A percentile compares a stretch with the other conserved stretches of the same genome.
Evolutionary conservation across 2,329 filamentous ascomycete genomes (phyloP).

Genomic region (Orbilia javanica): DNA sequence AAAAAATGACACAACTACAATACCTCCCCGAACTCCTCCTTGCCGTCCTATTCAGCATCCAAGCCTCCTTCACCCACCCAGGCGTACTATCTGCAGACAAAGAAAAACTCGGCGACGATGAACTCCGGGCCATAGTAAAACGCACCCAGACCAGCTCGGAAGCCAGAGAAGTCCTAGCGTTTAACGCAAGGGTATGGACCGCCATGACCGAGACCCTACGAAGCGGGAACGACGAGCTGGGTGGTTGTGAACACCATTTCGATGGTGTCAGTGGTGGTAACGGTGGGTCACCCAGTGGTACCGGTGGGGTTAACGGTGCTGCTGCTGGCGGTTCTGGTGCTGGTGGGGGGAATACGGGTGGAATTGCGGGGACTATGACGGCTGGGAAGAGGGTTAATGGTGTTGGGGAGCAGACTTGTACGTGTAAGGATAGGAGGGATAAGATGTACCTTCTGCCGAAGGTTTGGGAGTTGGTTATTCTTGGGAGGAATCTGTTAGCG

Average conservation of each 20-base stretch:
- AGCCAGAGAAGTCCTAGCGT: constrained; percentile 62
- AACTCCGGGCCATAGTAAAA: constrained; percentile 62
- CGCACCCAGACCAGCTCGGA: constrained; percentile 61
- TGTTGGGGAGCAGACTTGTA: constrained; percentile 55
- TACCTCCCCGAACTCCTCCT: constrained; percentile 61
- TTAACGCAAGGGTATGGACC: constrained; percentile 61
- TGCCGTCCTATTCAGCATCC: constrained; percentile 61
- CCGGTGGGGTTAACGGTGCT: background rate
- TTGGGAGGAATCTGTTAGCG: constrained; percentile 62
- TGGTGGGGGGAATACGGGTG: background rate
- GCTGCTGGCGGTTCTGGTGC: background rate
- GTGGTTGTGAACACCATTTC: constrained; percentile 54
- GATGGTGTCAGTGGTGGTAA: background rate
- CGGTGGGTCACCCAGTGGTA: background rate
- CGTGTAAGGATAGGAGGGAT: constrained; percentile 57
- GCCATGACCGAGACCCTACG: constrained; percentile 61
- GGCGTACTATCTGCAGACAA: constrained; percentile 61
- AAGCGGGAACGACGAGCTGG: constrained; percentile 61
- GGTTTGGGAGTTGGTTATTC: constrained; percentile 61
- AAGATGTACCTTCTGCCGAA: constrained; percentile 62
- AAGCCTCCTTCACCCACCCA: constrained; percentile 62
- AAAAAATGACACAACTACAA: constrained; percentile 56
- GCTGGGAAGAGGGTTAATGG: constrained; percentile 41
- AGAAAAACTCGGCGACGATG: constrained; percentile 61
- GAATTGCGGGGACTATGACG: background rate